Evolutionary conservation across 148 eudicot species (phyloP), one percentile per base, ranked within the genome.

Genomic region (Rhododendron vialii): DNA sequence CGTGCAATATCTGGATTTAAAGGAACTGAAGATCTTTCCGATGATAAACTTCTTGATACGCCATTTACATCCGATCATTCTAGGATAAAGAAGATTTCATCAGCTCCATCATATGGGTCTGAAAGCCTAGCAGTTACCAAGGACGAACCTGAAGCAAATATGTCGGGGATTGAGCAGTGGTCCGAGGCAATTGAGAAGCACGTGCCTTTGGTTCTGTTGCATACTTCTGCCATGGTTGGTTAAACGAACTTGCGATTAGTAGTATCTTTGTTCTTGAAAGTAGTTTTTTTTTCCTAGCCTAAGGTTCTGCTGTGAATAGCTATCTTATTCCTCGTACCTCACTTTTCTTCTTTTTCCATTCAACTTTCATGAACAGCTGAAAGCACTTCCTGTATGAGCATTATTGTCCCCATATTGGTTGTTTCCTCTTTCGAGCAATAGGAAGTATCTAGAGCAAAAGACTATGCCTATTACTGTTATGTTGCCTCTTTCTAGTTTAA

Each of bases 1-100:
- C 98, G 99, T 84, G 99, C 98, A 82, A 87, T 95, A n/a, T 93
- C 98, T 89, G 98, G 99, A 83, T 98, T 98, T 75, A 94, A 93
- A 89, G 99, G 99, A 91, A 98, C 96, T 80, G 99, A 95, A 88
- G 99, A 98, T 93, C 88, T 90, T 88, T 92, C 91, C 55, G 92
- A 92, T 88, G 98, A 98, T 88, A 92, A 90, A 84, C 82, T 86
- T 48, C 82, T 91, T 85, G 95, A 93, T 76, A 90, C 92, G 78
- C 98, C 99, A 47, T 94, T 98, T 92, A 92, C 94, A 80, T 94
- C 93, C 84, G 98, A 95, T 82, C 92, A 78, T 83, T 85, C 94
- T 50, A 95, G 95, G 87, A 91, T 88, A 85, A 98, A 95, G 89
- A 94, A 95, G 87, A 89, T 98, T 82, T 98, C 99, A 88, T 97